Conservation (phyloP, 768 basidiomycete genomes). For the Termitomyces sp. region DNA sequence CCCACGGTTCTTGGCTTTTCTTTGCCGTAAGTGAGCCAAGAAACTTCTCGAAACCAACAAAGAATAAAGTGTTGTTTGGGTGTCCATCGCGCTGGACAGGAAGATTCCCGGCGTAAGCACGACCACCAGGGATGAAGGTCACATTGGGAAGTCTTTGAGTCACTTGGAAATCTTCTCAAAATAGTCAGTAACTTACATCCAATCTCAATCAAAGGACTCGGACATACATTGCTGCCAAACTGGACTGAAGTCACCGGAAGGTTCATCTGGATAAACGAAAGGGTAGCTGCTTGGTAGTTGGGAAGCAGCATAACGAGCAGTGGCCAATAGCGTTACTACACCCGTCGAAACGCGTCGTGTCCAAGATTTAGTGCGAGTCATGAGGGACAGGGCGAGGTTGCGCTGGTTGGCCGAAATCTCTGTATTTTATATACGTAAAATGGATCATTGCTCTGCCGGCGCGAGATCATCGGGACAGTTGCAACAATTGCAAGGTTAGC, state of each 20-base stretch:
- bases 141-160: constrained; percentile 55
- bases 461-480: constrained; percentile 6
- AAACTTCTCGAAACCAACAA: constrained; percentile 58
- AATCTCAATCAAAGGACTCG: not conserved
- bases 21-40: constrained; percentile 51
- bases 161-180: constrained; percentile 53
- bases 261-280: constrained; percentile 44
- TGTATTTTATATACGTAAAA: not conserved
- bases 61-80: constrained; percentile 66
- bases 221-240: constrained; percentile 63
- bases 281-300: constrained; percentile 43
- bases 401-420: not conserved
- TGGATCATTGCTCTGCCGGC: not conserved
- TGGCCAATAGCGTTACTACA: constrained; percentile 22
- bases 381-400: not conserved
- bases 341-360: constrained; percentile 21
- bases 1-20: constrained; percentile 53
- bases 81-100: constrained; percentile 56
- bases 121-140: constrained; percentile 46
- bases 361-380: constrained; percentile 21
- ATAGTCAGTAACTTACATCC: not conserved
- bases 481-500: constrained; percentile 4
- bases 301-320: constrained; percentile 22
- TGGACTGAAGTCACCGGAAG: constrained; percentile 45
- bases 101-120: constrained; percentile 64